Conservation (phyloP, 768 basidiomycete genomes). For the Leccinum arenicola region DNA sequence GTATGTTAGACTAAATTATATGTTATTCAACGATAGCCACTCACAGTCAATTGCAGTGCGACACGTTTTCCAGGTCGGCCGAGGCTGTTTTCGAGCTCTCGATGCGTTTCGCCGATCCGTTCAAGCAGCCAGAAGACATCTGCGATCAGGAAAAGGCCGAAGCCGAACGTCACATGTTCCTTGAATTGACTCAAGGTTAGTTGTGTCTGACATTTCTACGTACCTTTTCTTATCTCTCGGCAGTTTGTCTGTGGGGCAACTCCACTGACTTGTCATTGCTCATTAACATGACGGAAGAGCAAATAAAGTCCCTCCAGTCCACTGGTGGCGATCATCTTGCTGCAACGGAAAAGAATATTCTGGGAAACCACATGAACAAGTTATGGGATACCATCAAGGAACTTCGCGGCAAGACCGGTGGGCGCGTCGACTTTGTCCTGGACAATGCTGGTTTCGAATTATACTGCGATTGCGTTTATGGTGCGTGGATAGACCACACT, state of each 20-base stretch:
- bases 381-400: constrained; percentile 75
- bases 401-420: constrained; percentile 66
- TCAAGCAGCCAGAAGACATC: constrained; percentile 54
- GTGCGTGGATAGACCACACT: constrained; percentile 37
- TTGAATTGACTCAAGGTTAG: constrained; percentile 87
- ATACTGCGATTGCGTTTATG: constrained; percentile 85
- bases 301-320: constrained; percentile 94
- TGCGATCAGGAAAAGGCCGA: constrained; percentile 56
- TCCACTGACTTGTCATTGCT: constrained; percentile 92
- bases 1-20: constrained; percentile 31
- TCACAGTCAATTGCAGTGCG: constrained; percentile 53
- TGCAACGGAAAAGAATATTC: constrained; percentile 93
- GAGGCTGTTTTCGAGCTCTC: constrained; percentile 95
- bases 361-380: constrained; percentile 75
- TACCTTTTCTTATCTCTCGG: constrained; percentile 1
- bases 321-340: constrained; percentile 95
- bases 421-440: constrained; percentile 77
- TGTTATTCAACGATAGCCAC: neutral
- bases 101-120: constrained; percentile 85
- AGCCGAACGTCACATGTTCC: constrained; percentile 81
- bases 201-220: constrained; percentile 1
- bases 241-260: constrained; percentile 96
- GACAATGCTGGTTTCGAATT: constrained; percentile 86
- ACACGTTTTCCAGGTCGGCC: constrained; percentile 89
- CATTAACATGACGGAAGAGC: constrained; percentile 97